Conservation (phyloP, 352 stramenopile genomes). For the Thraustotheca clavata region DNA sequence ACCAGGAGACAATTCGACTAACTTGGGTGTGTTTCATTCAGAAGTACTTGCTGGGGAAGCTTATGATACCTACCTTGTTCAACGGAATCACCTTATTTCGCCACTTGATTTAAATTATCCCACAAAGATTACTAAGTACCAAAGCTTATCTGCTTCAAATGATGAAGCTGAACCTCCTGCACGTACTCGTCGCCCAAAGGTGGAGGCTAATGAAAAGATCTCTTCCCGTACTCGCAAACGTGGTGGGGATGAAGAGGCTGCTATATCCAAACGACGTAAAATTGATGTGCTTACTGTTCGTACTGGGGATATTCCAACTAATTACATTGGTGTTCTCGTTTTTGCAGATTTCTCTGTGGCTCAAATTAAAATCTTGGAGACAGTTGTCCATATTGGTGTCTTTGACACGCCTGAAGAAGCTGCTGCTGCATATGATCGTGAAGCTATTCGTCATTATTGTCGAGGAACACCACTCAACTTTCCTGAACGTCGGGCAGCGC, state of each 20-base stretch:
- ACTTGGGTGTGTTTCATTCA: slow-evolving; percentile 57
- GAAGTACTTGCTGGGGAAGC: slow-evolving; percentile 75
- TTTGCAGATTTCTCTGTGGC: slow-evolving; percentile 65
- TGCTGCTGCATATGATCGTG: slow-evolving; percentile 65
- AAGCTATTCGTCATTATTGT: slow-evolving; percentile 67
- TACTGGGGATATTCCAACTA: slow-evolving; percentile 27
- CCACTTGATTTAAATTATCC: slow-evolving; percentile 11
- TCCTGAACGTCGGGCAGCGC: slow-evolving; percentile 45
- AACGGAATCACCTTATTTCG: neutral
- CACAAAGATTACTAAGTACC: slow-evolving; percentile 11
- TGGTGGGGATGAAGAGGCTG: neutral
- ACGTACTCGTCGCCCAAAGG: neutral
- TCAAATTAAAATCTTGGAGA: slow-evolving; percentile 70
- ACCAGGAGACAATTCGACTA: too few species aligned
- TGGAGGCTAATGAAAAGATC: too few species aligned
- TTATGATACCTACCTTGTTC: slow-evolving; percentile 33
- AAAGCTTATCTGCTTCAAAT: neutral
- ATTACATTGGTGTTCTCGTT: slow-evolving; percentile 64
- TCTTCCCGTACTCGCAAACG: neutral
- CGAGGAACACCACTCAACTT: slow-evolving; percentile 71
- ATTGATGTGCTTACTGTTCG: slow-evolving; percentile 22
- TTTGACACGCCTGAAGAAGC: slow-evolving; percentile 61
- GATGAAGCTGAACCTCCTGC: neutral
- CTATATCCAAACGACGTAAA: slow-evolving; percentile 29
- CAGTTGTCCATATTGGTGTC: slow-evolving; percentile 64